phyloP scores from a whole-genome alignment of 768 basidiomycete species.

The Leccinellum luteum region DNA sequence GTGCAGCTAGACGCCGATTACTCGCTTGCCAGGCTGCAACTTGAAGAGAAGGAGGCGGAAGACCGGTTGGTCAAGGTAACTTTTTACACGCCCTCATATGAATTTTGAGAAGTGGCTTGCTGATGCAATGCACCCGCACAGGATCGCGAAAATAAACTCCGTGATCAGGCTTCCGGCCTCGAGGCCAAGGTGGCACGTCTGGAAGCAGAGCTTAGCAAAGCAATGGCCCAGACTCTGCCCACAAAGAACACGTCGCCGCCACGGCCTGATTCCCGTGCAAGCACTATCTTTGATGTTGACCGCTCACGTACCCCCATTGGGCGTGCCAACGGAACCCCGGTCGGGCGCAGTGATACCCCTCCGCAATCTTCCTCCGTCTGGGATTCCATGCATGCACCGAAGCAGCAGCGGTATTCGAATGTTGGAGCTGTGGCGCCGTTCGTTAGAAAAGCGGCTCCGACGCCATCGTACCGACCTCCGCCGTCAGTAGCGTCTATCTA shows the following conservation, averaged over 20 bases:
- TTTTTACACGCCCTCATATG: constrained; percentile 3
- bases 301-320: constrained; percentile 53
- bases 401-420: constrained; percentile 25
- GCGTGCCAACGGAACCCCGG: constrained; percentile 29
- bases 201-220: constrained; percentile 57
- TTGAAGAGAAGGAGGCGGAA: constrained; percentile 75
- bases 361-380: constrained; percentile 53
- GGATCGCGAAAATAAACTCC: constrained; percentile 70
- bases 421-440: constrained; percentile 12
- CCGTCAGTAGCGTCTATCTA: constrained; percentile 47
- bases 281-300: constrained; percentile 53
- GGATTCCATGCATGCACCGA: constrained; percentile 67
- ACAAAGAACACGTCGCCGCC: constrained; percentile 41
- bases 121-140: constrained; percentile 26
- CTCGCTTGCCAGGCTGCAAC: constrained; percentile 61
- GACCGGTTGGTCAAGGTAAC: constrained; percentile 64
- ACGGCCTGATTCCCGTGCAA: constrained; percentile 75
- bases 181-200: constrained; percentile 58
- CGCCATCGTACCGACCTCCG: constrained; percentile 34
- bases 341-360: constrained; percentile 45
- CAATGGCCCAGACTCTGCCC: constrained; percentile 29
- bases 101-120: neutral
- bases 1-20: constrained; percentile 70
- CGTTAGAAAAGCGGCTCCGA: constrained; percentile 18
- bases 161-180: constrained; percentile 61